A percentile compares a stretch with the other conserved stretches of the same genome.
Conservation (phyloP, 768 basidiomycete species). For the Tulasnella sp. region DNA sequence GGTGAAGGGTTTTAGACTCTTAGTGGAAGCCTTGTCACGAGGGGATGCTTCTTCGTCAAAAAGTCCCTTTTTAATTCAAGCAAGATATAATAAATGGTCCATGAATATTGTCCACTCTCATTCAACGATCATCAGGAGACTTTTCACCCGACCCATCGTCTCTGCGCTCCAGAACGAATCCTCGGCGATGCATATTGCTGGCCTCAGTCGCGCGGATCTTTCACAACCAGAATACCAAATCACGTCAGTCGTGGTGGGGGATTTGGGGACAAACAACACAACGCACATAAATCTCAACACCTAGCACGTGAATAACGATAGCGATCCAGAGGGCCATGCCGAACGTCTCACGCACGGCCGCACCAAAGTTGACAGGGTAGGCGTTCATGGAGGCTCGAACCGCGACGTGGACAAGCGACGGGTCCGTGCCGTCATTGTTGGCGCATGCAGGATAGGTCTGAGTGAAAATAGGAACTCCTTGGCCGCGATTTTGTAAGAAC, state of each 20-base stretch:
- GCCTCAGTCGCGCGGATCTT: conserved; percentile 6
- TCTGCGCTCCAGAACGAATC: conserved; percentile 2
- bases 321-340: conserved; percentile 15
- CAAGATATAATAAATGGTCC: too few relatives aligned
- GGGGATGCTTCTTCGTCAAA: too few relatives aligned
- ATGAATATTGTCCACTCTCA: too few relatives aligned
- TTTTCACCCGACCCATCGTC: too few relatives aligned
- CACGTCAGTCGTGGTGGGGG: too few relatives aligned
- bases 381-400: conserved; percentile 2
- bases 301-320: conserved; percentile 14
- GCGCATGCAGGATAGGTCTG: not conserved
- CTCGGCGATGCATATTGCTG: not conserved
- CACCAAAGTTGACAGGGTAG: conserved; percentile 3
- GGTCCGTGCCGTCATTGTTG: not conserved
- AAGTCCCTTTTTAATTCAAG: too few relatives aligned
- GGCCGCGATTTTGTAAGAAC: conserved; percentile 1
- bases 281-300: conserved; percentile 16
- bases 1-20: too few relatives aligned
- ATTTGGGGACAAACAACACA: not conserved
- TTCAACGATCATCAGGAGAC: too few relatives aligned
- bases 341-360: conserved; percentile 3
- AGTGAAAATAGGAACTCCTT: conserved; percentile 4
- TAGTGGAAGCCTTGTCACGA: too few relatives aligned
- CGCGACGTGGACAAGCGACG: conserved; percentile 5
- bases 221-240: too few relatives aligned